Evolutionary conservation across 2,329 filamentous ascomycete species (phyloP), one percentile per base, ranked within the genome.

Genomic region (Dactylellina sp.): DNA sequence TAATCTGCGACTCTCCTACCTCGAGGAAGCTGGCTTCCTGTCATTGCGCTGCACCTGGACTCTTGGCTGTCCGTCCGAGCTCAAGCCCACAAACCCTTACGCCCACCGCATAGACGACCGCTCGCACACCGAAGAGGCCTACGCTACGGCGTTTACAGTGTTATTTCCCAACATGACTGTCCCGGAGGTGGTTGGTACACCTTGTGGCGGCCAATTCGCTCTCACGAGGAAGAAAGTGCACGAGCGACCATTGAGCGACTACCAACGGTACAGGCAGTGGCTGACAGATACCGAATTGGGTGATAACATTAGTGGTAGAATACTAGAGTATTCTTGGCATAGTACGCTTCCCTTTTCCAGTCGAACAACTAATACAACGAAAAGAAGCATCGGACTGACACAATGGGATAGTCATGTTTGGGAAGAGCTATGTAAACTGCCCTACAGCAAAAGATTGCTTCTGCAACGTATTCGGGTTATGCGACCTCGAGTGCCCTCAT

Each of bases 251-350:
- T 79, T 80, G 46, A 81, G 82, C 7, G 86, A 87, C 68, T 90
- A 89, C 75, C 77, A 85, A 9, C 83, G 82, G 39, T 87, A 85
- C 78, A 82, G 87, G 1, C 80, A 87, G 52, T 90, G 88, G 88
- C 76, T 90, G 46, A 68, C 70, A 57, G 64, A 68, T 44, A 88
- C 87, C 1, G 80, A 84, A 4, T 79, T 87, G 65, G 82, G 82
- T 1, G 87, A 89, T 78, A 83, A 83, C 18, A 80, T 85, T 18
- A 87, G 84, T 32, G 88, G 88, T 1, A 82, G 88, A 20, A 84
- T 89, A 1, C 84, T 89, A 78, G 88, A 90, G 78, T 89, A 88
- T 76, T 80, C 88, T n/a, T 90, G 88, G 88, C 88, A 90, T 79
- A 84, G 87, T 80, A 83, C 22, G 20, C 20, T 55, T 25, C 28